Percentiles rank a stretch among this genome's conserved stretches.
These are phyloP conservation scores for Pinus albicaulis DNA, from an alignment of 75 land plant genomes.

Conservation along the genomic window DNA sequence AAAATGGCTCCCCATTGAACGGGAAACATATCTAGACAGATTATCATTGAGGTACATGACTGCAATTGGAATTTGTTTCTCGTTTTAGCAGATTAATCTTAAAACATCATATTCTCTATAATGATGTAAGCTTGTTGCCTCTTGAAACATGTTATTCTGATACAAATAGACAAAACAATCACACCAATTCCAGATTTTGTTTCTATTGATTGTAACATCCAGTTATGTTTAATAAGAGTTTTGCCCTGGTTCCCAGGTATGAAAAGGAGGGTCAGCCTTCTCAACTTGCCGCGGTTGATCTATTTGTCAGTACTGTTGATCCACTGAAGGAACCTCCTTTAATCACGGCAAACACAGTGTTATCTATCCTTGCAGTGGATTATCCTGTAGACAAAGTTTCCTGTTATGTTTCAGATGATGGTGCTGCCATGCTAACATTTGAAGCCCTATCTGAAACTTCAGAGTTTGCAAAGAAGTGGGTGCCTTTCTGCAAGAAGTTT, in stretches of 20 bases:
- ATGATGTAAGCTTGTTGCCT: not conserved
- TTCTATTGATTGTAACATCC: not conserved
- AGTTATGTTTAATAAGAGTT: not conserved
- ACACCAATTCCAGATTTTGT: not conserved
- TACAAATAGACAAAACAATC: not conserved
- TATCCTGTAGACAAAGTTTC: slow-evolving; percentile 82
- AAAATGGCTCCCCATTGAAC: slow-evolving; percentile 76
- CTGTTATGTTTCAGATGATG: slow-evolving; percentile 76
- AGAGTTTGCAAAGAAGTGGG: slow-evolving; percentile 81
- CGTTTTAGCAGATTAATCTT: not conserved
- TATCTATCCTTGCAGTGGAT: slow-evolving; percentile 84
- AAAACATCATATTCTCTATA: not conserved
- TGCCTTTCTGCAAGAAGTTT: slow-evolving; percentile 72
- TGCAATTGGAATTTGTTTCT: not conserved
- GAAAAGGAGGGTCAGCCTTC: slow-evolving; percentile 71
- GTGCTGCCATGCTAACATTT: slow-evolving; percentile 84
- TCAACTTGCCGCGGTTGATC: slow-evolving; percentile 59
- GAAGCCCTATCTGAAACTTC: slow-evolving; percentile 79
- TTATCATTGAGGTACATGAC: slow-evolving; percentile 54
- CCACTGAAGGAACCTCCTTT: slow-evolving; percentile 86
- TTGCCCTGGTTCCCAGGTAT: slow-evolving; percentile 37
- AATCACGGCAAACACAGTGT: slow-evolving; percentile 80
- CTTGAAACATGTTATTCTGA: not conserved
- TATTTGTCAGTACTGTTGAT: slow-evolving; percentile 83
- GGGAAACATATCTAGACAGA: slow-evolving; percentile 83